These are phyloP conservation scores for Cephaloascus fragrans DNA, from an alignment of 805 yeast species.

Conservation along the genomic window DNA sequence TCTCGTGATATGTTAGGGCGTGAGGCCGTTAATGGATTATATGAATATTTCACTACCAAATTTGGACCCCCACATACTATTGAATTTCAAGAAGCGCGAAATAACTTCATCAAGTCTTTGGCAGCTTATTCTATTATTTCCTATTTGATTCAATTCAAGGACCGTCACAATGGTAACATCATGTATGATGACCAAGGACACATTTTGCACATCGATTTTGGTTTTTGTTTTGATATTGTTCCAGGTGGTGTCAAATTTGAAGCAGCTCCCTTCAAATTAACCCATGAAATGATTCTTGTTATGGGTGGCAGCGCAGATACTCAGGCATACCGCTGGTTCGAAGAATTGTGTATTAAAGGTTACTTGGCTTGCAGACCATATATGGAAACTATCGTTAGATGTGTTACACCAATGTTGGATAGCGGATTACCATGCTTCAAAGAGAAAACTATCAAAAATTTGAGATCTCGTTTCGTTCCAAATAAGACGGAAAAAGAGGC, in stretches of 20 bases:
- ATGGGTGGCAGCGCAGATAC: constrained; percentile 87
- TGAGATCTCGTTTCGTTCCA: constrained; percentile 74
- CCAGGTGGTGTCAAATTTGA: constrained; percentile 99
- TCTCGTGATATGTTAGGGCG: constrained; percentile 98
- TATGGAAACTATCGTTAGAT: constrained; percentile 73
- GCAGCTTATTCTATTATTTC: constrained; percentile 94
- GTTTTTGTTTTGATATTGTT: constrained; percentile 96
- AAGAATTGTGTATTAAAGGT: constrained; percentile 90
- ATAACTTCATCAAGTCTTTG: constrained; percentile 84
- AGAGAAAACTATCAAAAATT: constrained; percentile 71
- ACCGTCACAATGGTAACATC: constrained; percentile 96
- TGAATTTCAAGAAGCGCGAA: constrained; percentile 85
- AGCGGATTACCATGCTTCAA: constrained; percentile 96
- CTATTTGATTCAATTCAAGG: constrained; percentile 86
- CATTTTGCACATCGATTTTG: constrained; percentile 92
- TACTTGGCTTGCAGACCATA: constrained; percentile 83
- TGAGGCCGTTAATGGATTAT: constrained; percentile 95
- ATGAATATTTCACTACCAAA: constrained; percentile 83
- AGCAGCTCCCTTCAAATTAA: constrained; percentile 95
- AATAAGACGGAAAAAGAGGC: constrained; percentile 79
- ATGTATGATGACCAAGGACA: constrained; percentile 95
- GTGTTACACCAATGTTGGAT: constrained; percentile 88
- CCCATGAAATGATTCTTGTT: constrained; percentile 92
- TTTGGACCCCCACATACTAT: constrained; percentile 91
- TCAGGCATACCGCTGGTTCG: constrained; percentile 88